Evolutionary conservation across 2,329 filamentous ascomycete species (phyloP).

Genomic region (Teratosphaeria nubilosa): DNA sequence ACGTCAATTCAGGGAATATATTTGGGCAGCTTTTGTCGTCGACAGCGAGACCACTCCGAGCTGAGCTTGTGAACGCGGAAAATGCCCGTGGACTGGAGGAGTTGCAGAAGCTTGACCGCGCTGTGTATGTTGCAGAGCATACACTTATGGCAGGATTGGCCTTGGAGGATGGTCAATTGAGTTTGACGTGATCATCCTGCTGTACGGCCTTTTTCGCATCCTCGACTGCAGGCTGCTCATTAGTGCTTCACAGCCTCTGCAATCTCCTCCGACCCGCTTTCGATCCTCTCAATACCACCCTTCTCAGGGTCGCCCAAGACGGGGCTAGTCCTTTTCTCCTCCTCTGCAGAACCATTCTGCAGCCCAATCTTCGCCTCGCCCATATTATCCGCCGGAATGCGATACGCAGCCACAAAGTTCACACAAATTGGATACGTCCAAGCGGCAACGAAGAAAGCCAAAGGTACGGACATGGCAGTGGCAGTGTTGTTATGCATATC

Average conservation of each 20-base stretch:
- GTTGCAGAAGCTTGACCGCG: too few relatives aligned
- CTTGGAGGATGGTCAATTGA: too few relatives aligned
- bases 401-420: constrained; percentile 58
- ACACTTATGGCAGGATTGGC: too few relatives aligned
- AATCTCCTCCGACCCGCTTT: neutral
- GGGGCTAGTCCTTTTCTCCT: constrained; percentile 15
- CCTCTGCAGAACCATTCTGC: constrained; percentile 20
- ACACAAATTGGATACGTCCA: constrained; percentile 38
- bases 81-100: too few relatives aligned
- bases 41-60: too few relatives aligned
- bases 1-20: too few relatives aligned
- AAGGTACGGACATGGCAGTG: constrained; percentile 54
- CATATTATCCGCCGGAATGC: constrained; percentile 50
- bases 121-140: too few relatives aligned
- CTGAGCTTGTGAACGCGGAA: too few relatives aligned
- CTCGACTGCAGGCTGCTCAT: neutral
- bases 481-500: constrained; percentile 53
- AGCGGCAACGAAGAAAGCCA: constrained; percentile 41
- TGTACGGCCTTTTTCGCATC: too few relatives aligned
- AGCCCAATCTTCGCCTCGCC: constrained; percentile 38
- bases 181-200: too few relatives aligned
- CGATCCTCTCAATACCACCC: constrained; percentile 7
- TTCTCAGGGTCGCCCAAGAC: constrained; percentile 8
- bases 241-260: neutral
- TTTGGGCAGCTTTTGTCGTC: too few relatives aligned